These are phyloP conservation scores for Meira miltonrushii DNA, from an alignment of 1,284 basidiomycete genomes.

Conservation along the genomic window DNA sequence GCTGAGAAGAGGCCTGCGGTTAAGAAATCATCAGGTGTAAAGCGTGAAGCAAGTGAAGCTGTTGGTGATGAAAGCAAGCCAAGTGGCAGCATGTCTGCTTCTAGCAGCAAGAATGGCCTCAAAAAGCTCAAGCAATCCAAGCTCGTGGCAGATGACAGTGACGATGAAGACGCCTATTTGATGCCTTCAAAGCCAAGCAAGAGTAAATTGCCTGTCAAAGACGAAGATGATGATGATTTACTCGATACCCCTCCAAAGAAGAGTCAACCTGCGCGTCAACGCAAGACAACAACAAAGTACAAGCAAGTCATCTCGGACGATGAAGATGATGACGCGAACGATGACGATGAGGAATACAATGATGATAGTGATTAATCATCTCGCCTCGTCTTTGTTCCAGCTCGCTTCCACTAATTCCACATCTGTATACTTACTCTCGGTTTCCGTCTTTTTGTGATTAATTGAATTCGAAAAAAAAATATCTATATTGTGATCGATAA, in stretches of 20 bases:
- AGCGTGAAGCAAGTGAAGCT: background rate
- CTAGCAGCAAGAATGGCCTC: background rate
- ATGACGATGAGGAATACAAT: slow-evolving; percentile 1
- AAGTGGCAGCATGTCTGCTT: background rate
- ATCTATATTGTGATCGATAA: too few relatives aligned
- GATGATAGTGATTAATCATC: background rate
- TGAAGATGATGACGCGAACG: slow-evolving; percentile 1
- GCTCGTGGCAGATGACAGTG: background rate
- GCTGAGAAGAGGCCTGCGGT: slow-evolving; percentile 20
- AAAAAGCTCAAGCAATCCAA: slow-evolving; percentile 2
- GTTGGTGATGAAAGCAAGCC: background rate
- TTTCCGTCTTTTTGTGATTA: too few relatives aligned
- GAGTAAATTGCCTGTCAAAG: background rate
- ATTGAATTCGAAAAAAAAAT: too few relatives aligned
- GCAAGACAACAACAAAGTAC: slow-evolving; percentile 5
- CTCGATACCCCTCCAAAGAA: slow-evolving; percentile 8
- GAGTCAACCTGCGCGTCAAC: background rate
- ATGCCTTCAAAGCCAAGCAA: background rate
- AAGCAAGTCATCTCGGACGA: background rate
- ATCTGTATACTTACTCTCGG: too few relatives aligned
- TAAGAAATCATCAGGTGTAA: background rate
- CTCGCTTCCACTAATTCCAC: too few relatives aligned
- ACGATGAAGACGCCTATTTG: slow-evolving; percentile 7
- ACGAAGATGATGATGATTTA: slow-evolving; percentile 7
- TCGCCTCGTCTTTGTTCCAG: too few relatives aligned